Conservation (phyloP, 805 yeast genomes). For the Monosporozyma unispora region DNA sequence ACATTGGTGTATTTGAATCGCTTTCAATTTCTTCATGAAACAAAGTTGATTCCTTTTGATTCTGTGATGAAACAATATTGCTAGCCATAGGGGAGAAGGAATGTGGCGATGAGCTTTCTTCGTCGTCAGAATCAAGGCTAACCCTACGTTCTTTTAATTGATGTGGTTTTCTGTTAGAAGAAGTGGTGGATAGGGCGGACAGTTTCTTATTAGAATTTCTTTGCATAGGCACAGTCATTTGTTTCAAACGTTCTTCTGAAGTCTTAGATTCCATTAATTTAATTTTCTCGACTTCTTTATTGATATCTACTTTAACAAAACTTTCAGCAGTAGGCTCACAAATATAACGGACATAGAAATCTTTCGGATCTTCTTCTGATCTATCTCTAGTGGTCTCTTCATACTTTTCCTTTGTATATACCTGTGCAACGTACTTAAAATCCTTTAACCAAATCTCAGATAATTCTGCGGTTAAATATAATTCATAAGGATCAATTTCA, state of each 20-base stretch:
- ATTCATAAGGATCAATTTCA: conserved; percentile 34
- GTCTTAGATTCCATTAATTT: conserved; percentile 17
- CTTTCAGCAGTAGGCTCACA: conserved; percentile 29
- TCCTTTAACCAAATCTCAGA: conserved; percentile 37
- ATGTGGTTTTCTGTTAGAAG: not conserved
- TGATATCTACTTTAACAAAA: conserved; percentile 18
- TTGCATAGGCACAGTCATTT: conserved; percentile 12
- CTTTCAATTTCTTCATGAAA: too few relatives aligned
- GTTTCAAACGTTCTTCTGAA: conserved; percentile 23
- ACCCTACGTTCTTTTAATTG: not conserved
- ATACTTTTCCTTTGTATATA: conserved; percentile 34
- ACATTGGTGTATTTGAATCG: too few relatives aligned
- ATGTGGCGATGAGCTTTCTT: not conserved
- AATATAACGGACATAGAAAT: conserved; percentile 28
- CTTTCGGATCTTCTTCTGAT: conserved; percentile 10
- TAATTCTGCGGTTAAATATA: conserved; percentile 45
- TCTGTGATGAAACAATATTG: not conserved
- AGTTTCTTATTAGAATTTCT: not conserved
- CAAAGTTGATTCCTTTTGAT: not conserved
- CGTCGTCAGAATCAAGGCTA: not conserved
- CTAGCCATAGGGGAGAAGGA: not conserved
- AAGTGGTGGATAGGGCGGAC: not conserved
- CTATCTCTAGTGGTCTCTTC: conserved; percentile 6
- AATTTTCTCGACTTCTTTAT: conserved; percentile 14
- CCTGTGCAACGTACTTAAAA: conserved; percentile 37